Evolutionary conservation across 176 grass and related monocot genomes (phyloP), one percentile per base, ranked within the genome.

Genomic region (Pontederia crassipes): DNA sequence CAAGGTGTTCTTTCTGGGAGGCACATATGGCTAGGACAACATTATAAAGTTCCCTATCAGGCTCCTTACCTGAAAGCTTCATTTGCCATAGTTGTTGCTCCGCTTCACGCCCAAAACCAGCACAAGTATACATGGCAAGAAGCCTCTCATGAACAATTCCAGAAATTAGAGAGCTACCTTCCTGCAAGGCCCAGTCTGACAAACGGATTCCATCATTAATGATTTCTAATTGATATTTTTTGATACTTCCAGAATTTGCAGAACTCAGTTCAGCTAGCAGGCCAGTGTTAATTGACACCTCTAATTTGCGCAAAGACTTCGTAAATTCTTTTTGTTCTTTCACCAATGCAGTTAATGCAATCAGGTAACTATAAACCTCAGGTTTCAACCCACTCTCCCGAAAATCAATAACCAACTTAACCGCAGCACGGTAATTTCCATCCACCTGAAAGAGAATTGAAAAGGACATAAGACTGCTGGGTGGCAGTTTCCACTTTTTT

Each of bases 271-370:
- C 67, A 46, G 68, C 53, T 75, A 90, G 58, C 28, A 63, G 65
- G 46, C 86, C 81, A 12, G 69, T 69, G 62, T 85, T 88, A 18
- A 96, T 67, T 11, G 77, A 90, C 68, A 54, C 69, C 81, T 90
- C 90, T 64, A 96, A 67, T 70, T 80, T 90, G 10, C 83, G 73
- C 15, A 96, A 70, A 57, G 78, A 69, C 59, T 96, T 96, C 16
- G 92, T 90, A 66, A 96, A 96, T 67, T 88, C 87, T 48, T 88
- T 96, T 76, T 90, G 87, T 75, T 96, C 87, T 79, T 96, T 90
- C 57, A 96, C 92, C 68, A 96, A 80, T 50, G 92, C 87, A 59
- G 87, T 96, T 66, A 90, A 78, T 26, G 80, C 87, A 54, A 96
- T 88, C 47, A 96, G 62, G 75, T 90, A 96, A 77, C 87, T 85